These are phyloP conservation scores for Lathyrus oleraceus DNA, from an alignment of 306 rosid species.

Conservation along the genomic window DNA sequence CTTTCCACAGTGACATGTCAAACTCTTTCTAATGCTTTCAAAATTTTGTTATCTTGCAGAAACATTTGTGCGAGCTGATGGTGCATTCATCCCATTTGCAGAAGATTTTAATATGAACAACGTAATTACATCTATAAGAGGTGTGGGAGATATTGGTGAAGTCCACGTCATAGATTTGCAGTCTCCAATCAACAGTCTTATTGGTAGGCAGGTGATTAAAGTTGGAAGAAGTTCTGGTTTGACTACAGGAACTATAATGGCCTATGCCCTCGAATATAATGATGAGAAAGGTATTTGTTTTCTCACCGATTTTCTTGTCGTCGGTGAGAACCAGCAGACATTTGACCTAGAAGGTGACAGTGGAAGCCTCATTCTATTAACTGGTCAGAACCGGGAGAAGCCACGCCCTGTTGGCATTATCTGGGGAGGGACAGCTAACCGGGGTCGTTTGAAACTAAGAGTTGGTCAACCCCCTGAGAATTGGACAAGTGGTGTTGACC, in stretches of 20 bases:
- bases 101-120: conserved; percentile 76
- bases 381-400: conserved; percentile 72
- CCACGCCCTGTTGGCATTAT: conserved; percentile 93
- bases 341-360: conserved; percentile 99
- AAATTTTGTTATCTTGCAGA: conserved; percentile 66
- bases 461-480: conserved; percentile 90
- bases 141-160: conserved; percentile 87
- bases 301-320: conserved; percentile 98
- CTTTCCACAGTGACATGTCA: conserved; percentile 11
- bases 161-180: conserved; percentile 88
- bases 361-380: conserved; percentile 94
- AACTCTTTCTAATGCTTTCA: conserved; percentile 34
- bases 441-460: conserved; percentile 88
- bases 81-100: conserved; percentile 94
- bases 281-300: conserved; percentile 98
- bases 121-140: conserved; percentile 72
- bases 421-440: conserved; percentile 99
- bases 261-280: conserved; percentile 92
- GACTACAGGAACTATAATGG: conserved; percentile 94
- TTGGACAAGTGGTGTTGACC: conserved; percentile 99
- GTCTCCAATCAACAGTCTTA: conserved; percentile 86
- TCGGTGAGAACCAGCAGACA: conserved; percentile 95
- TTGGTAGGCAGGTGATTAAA: conserved; percentile 89
- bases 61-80: conserved; percentile 99
- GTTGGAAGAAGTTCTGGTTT: conserved; percentile 99